These are phyloP conservation scores for Venturia asperata DNA, from an alignment of 2,329 filamentous ascomycete species.

Conservation along the genomic window DNA sequence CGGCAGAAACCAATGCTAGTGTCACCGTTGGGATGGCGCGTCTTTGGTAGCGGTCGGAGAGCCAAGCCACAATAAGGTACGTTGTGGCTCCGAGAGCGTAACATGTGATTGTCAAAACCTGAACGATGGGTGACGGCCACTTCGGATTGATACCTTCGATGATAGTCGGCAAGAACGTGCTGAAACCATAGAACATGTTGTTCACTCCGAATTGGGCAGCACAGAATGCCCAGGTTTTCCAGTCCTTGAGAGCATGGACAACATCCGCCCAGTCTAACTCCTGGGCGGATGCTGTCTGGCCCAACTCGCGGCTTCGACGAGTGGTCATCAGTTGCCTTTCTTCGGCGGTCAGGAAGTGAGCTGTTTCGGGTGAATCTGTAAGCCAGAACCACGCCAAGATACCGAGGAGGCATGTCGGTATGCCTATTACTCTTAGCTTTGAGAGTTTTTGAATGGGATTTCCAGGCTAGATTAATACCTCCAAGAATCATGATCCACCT, in stretches of 20 bases:
- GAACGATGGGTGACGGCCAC: constrained; percentile 59
- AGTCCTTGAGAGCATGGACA: constrained; percentile 60
- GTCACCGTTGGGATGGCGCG: constrained; percentile 58
- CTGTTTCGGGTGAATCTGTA: constrained; percentile 59
- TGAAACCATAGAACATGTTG: constrained; percentile 72
- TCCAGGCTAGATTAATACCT: constrained; percentile 43
- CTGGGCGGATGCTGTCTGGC: constrained; percentile 42
- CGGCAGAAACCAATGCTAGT: constrained; percentile 55
- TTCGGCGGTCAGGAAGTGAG: constrained; percentile 51
- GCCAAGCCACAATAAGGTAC: constrained; percentile 58
- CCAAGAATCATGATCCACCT: constrained; percentile 62
- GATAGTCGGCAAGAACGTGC: constrained; percentile 72
- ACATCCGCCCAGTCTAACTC: constrained; percentile 58
- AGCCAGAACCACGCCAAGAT: constrained; percentile 51
- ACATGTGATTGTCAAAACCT: constrained; percentile 71
- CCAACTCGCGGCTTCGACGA: constrained; percentile 45
- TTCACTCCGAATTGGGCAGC: constrained; percentile 65
- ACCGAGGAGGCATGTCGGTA: constrained; percentile 46
- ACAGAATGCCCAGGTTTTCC: constrained; percentile 67
- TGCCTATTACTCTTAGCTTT: neutral
- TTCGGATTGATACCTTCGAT: constrained; percentile 58
- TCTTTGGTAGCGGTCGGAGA: constrained; percentile 61
- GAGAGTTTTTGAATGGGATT: neutral
- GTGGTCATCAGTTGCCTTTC: constrained; percentile 53
- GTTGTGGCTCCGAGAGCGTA: constrained; percentile 64